Conservation (phyloP, 768 basidiomycete genomes). For the Coprinopsis strossmayeri region DNA sequence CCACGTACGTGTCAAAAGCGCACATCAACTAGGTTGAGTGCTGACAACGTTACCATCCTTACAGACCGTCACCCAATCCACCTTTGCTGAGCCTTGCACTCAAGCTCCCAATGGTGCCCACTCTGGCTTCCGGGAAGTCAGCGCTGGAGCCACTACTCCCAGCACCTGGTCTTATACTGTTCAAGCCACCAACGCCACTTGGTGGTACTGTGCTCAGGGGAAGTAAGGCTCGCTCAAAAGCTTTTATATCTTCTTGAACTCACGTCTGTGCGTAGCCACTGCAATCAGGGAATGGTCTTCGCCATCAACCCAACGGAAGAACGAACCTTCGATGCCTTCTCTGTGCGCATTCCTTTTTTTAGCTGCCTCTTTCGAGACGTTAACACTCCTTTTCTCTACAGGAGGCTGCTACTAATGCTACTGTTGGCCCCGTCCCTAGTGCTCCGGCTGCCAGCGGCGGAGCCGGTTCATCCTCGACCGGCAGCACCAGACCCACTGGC, state of each 20-base stretch:
- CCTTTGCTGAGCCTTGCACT: constrained; percentile 48
- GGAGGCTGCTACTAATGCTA: not conserved
- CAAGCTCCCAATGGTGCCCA: constrained; percentile 32
- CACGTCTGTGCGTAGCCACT: constrained; percentile 27
- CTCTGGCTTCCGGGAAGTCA: constrained; percentile 44
- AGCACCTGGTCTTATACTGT: constrained; percentile 43
- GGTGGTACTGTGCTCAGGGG: constrained; percentile 56
- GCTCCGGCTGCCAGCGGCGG: not conserved
- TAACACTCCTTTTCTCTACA: not conserved
- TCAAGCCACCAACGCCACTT: constrained; percentile 41
- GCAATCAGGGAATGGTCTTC: constrained; percentile 55
- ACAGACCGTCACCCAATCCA: constrained; percentile 55
- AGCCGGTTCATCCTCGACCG: not conserved
- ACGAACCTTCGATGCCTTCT: constrained; percentile 37
- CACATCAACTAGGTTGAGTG: too few relatives aligned
- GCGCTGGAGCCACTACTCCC: constrained; percentile 24
- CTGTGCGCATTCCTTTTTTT: not conserved
- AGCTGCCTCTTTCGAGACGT: not conserved
- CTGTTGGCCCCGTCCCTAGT: not conserved
- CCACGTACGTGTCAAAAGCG: constrained; percentile 26
- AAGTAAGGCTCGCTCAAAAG: constrained; percentile 14
- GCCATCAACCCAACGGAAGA: constrained; percentile 44
- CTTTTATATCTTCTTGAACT: not conserved
- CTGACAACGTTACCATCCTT: too few relatives aligned
- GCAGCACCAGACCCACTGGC: not conserved